Percentiles rank a stretch among this genome's conserved stretches.
Evolutionary conservation across 768 basidiomycete genomes (phyloP).

Genomic region (Glaciozyma martinii): DNA sequence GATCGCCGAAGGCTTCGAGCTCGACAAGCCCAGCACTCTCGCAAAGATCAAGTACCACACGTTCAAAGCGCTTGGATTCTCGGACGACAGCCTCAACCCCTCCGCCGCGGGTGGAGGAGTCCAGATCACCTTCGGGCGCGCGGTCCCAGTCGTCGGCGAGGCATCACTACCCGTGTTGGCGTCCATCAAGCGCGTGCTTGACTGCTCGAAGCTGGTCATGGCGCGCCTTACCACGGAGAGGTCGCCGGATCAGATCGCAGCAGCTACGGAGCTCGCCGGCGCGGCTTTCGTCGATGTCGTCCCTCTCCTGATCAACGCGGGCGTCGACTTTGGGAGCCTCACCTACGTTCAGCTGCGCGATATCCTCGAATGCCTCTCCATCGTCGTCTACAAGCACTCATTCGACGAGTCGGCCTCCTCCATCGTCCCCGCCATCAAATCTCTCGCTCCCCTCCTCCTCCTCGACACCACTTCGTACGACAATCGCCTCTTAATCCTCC

Average conservation of each 20-base stretch:
- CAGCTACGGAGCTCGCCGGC: not conserved
- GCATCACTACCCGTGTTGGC: not conserved
- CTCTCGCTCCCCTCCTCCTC: not conserved
- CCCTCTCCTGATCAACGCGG: not conserved
- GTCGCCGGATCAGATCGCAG: too few relatives aligned
- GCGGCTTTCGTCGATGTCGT: conserved; percentile 1
- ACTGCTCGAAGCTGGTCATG: not conserved
- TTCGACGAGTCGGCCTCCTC: not conserved
- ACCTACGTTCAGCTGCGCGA: not conserved
- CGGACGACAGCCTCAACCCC: not conserved
- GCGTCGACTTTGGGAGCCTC: not conserved
- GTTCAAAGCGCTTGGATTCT: not conserved
- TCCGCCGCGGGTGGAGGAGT: not conserved
- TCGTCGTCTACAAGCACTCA: conserved; percentile 1
- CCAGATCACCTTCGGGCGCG: not conserved
- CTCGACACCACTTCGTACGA: not conserved
- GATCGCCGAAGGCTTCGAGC: conserved; percentile 4
- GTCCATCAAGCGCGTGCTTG: conserved; percentile 2
- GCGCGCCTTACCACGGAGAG: not conserved
- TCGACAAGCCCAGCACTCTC: not conserved
- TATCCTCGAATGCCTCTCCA: not conserved
- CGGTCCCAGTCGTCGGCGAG: not conserved
- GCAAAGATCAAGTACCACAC: conserved; percentile 10
- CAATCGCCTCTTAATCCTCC: conserved; percentile 1
- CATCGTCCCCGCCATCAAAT: not conserved